phyloP scores from a whole-genome alignment of 2,329 filamentous ascomycete species.

The Tolypocladium cylindrosporum region DNA sequence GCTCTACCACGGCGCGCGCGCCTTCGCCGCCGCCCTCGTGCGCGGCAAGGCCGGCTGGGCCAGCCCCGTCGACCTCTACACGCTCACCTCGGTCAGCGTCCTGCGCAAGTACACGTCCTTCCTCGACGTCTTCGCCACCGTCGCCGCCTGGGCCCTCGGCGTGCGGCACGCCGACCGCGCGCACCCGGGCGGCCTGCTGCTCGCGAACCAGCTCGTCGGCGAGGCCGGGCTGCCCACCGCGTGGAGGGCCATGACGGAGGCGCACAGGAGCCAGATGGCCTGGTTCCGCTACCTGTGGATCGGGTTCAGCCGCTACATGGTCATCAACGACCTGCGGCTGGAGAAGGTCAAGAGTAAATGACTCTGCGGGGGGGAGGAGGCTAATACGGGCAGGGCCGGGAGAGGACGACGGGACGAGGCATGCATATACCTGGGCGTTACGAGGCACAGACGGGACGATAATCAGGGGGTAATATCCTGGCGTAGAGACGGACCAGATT shows the following conservation, averaged over 20 bases:
- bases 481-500: neutral
- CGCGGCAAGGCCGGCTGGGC: conserved; percentile 53
- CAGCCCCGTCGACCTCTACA: conserved; percentile 76
- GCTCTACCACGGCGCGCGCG: conserved; percentile 69
- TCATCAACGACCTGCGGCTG: conserved; percentile 73
- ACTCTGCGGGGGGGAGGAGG: neutral
- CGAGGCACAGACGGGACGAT: neutral
- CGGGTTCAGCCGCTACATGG: conserved; percentile 83
- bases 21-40: conserved; percentile 61
- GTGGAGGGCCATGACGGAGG: conserved; percentile 78
- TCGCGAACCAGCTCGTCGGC: conserved; percentile 59
- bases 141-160: conserved; percentile 43
- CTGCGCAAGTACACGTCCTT: conserved; percentile 73
- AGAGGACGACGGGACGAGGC: neutral
- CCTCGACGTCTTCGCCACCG: conserved; percentile 64
- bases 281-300: conserved; percentile 99
- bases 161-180: conserved; percentile 19
- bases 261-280: conserved; percentile 92
- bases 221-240: conserved; percentile 45
- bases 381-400: neutral
- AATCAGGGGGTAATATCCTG: neutral
- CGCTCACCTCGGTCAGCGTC: conserved; percentile 62
- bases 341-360: conserved; percentile 24
- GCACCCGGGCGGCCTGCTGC: conserved; percentile 53
- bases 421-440: neutral